These are phyloP conservation scores for Podaxis rugospora DNA, from an alignment of 768 basidiomycete genomes.

Conservation along the genomic window DNA sequence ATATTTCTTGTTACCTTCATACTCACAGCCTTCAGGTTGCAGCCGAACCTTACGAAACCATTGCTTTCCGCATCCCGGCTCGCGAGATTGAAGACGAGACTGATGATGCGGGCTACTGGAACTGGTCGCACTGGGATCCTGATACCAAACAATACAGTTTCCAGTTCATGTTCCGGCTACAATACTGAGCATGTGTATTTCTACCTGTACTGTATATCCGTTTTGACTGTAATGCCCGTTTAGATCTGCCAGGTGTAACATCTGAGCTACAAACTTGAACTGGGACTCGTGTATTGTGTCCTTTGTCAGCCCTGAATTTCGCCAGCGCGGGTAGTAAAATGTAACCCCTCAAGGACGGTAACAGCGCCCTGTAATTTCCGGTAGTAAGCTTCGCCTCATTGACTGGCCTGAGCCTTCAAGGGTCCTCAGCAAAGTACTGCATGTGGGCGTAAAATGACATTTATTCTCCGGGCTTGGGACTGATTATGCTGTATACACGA, in stretches of 20 bases:
- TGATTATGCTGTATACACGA: constrained; percentile 10
- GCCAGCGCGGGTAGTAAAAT: too few species aligned
- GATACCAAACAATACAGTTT: constrained; percentile 98
- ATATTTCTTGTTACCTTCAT: constrained; percentile 9
- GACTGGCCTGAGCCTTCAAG: too few species aligned
- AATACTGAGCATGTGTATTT: constrained; percentile 26
- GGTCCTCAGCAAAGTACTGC: too few species aligned
- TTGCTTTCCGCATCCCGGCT: constrained; percentile 98
- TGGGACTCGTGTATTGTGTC: too few species aligned
- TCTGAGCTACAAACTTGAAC: background rate
- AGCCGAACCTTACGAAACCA: constrained; percentile 98
- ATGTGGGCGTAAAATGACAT: background rate
- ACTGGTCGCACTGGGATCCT: constrained; percentile 99
- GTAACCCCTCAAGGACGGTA: too few species aligned
- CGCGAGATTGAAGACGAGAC: constrained; percentile 95
- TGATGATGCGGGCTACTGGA: constrained; percentile 87
- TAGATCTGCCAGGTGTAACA: background rate
- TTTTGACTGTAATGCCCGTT: constrained; percentile 8
- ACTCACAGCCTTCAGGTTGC: constrained; percentile 67
- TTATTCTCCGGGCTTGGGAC: constrained; percentile 1
- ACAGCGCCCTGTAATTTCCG: too few species aligned
- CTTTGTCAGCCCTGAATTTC: too few species aligned
- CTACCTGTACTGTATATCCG: background rate
- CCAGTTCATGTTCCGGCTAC: constrained; percentile 90
- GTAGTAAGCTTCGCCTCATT: too few species aligned